Evolutionary conservation across 495 filamentous ascomycete species (phyloP), one percentile per base, ranked within the genome.

Genomic region (Recurvomyces mirabilis): DNA sequence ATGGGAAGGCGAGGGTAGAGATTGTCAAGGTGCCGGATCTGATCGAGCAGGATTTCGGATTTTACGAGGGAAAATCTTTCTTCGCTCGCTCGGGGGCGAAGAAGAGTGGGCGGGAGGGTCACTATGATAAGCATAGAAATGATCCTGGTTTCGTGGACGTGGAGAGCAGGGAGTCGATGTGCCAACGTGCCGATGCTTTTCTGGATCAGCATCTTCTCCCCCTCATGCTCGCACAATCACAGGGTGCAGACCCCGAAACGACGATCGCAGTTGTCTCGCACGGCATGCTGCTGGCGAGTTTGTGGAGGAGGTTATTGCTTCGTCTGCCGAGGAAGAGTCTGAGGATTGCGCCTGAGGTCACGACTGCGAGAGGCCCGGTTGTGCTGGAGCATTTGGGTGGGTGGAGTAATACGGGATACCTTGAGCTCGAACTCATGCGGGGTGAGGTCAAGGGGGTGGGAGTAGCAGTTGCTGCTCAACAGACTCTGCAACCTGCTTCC

Each of bases 21-120:
- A 65, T 81, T 0, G 64, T 62, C 5, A 68, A 69, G 49, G 46
- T 78, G 3, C 45, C 65, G 4, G 60, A 75, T n/a, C 62, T 87
- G 15, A 71, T 76, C 35, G 84, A 86, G 65, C 78, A 78, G 52
- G 75, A 85, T 57, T 87, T 84, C 57, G 77, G 82, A 10, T 75
- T 61, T 46, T 74, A 71, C 18, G 83, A 87, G 57, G 81, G 81
- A 30, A 73, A 70, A 44, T 64, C 68, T 13, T 78, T 41, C 31
- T 53, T 37, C 19, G 44, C 50, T 6, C 61, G 57, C 17, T 43
- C 51, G 13, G 52, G 54, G 22, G 24, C 30, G 40, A 52, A 43
- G 12, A 49, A 51, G 38, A 43, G 31, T 19, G 50, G 54, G 14
- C 53, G 43, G 38, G 43, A 58, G 17, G 33, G 34, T 7, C 41